phyloP scores from a whole-genome alignment of 192 early-diverging fungal genomes.

The Gamsiella multidivaricata region DNA sequence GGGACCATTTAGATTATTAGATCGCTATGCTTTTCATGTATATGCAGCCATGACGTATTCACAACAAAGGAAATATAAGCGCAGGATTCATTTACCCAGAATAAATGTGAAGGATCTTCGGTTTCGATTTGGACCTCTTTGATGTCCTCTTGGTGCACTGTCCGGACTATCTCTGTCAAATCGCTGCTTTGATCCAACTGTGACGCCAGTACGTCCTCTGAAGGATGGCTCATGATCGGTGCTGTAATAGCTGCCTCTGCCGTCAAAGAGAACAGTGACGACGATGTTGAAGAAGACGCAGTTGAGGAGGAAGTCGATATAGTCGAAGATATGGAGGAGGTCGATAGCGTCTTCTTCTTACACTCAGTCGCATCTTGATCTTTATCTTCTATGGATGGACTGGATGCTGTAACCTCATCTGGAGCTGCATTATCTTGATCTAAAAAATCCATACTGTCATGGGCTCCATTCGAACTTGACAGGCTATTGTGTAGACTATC shows the following conservation, averaged over 20 bases:
- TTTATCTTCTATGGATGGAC: neutral
- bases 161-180: neutral
- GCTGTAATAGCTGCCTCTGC: neutral
- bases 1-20: too few relatives aligned
- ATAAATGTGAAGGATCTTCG: slow-evolving; percentile 56
- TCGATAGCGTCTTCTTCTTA: slow-evolving; percentile 18
- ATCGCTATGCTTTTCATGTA: too few relatives aligned
- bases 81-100: slow-evolving; percentile 43
- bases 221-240: too few relatives aligned
- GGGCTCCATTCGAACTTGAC: too few relatives aligned
- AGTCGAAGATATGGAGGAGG: slow-evolving; percentile 23
- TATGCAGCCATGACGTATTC: neutral
- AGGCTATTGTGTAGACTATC: too few relatives aligned
- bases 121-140: slow-evolving; percentile 55
- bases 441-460: too few relatives aligned
- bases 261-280: neutral
- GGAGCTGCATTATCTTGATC: neutral
- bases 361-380: neutral
- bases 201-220: too few relatives aligned
- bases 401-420: too few relatives aligned
- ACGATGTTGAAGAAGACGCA: neutral
- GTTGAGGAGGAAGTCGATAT: slow-evolving; percentile 16
- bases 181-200: too few relatives aligned
- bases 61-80: neutral
- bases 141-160: slow-evolving; percentile 25